Conservation (phyloP, 2,329 filamentous ascomycete species). For the Moelleriella libera region DNA sequence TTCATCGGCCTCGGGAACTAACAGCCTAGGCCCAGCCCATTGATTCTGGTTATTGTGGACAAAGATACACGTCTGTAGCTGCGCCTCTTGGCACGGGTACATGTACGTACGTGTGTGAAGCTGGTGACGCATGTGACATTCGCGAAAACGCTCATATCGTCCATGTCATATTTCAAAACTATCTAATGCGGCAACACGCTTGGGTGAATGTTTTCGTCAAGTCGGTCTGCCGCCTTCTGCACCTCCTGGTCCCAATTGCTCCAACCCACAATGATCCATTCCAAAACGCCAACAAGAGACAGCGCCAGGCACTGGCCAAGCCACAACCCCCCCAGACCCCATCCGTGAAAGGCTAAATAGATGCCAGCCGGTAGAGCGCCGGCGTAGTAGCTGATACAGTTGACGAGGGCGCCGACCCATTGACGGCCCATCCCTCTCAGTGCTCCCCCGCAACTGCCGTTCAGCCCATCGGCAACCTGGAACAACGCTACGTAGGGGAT, state of each 20-base stretch:
- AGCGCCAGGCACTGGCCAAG: slow-evolving; percentile 70
- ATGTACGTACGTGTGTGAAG: background rate
- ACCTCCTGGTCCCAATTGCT: slow-evolving; percentile 53
- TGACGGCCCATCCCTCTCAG: slow-evolving; percentile 76
- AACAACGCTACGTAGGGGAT: slow-evolving; percentile 82
- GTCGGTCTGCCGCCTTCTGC: slow-evolving; percentile 10
- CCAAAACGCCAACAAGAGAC: slow-evolving; percentile 62
- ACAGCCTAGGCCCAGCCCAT: background rate
- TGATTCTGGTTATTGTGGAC: too few relatives aligned
- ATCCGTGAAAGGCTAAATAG: slow-evolving; percentile 73
- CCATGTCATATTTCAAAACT: background rate
- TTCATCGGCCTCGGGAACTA: background rate
- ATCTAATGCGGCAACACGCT: background rate
- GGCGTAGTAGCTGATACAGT: slow-evolving; percentile 71
- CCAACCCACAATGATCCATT: slow-evolving; percentile 40
- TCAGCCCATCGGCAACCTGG: slow-evolving; percentile 79
- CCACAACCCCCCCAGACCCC: slow-evolving; percentile 72
- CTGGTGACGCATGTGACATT: background rate
- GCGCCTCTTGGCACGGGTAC: too few relatives aligned
- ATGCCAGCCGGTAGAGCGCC: slow-evolving; percentile 71
- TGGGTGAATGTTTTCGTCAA: slow-evolving; percentile 5
- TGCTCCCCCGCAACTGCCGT: slow-evolving; percentile 70
- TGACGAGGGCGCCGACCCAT: slow-evolving; percentile 71
- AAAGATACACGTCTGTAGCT: too few relatives aligned
- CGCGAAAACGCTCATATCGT: background rate